Percentiles rank a stretch among this genome's conserved stretches.
Evolutionary conservation across 2,329 filamentous ascomycete species (phyloP).

Genomic region (Penicillium digitatum): DNA sequence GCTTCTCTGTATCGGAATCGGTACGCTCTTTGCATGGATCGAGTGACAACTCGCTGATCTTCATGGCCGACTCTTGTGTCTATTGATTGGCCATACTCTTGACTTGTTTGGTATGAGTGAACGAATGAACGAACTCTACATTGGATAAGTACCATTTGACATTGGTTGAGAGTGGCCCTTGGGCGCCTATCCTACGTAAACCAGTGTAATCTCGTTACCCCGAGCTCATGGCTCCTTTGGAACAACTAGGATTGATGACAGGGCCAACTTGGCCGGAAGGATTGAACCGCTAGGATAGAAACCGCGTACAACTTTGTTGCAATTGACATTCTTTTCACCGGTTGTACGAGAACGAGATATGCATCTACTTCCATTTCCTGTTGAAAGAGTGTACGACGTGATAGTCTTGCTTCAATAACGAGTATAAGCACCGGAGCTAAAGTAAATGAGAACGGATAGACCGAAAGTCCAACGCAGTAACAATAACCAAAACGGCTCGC

Average conservation of each 20-base stretch:
- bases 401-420: neutral
- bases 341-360: neutral
- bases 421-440: neutral
- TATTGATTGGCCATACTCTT: constrained; percentile 14
- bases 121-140: constrained; percentile 36
- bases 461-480: neutral
- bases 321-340: neutral
- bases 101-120: constrained; percentile 31
- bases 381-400: neutral
- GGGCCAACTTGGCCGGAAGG: neutral
- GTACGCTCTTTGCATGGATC: neutral
- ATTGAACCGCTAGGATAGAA: neutral
- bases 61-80: neutral
- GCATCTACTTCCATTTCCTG: neutral
- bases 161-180: neutral
- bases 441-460: neutral
- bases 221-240: neutral
- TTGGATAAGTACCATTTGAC: constrained; percentile 6
- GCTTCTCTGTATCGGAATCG: neutral
- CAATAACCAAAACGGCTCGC: constrained; percentile 2
- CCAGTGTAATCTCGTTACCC: neutral
- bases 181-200: neutral
- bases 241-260: neutral
- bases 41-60: neutral
- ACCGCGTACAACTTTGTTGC: too few relatives aligned